Evolutionary conservation across 2,329 filamentous ascomycete genomes (phyloP), one percentile per base, ranked within the genome.

Genomic region (Neonectria hederae): DNA sequence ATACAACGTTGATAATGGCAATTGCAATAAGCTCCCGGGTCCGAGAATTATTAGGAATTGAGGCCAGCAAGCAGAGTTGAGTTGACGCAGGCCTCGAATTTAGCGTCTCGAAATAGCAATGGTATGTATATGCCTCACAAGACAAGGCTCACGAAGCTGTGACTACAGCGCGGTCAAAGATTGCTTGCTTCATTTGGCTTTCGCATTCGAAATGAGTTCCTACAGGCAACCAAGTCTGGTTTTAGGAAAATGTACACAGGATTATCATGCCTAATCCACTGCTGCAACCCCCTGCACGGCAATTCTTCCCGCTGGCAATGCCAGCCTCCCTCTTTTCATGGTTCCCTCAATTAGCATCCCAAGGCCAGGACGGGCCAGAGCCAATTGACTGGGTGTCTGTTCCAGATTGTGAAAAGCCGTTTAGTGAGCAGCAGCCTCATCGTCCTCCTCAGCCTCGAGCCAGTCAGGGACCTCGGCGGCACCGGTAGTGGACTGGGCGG

Each of bases 361-460:
- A 62, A 59, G 67, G 59, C 60, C 65, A 58, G 54, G 48, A 49
- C 49, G 28, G 32, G 30, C 49, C 62, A 53, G 26, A 62, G 58
- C 53, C 57, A 55, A 42, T 61, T 30, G 58, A 63, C 45, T 51
- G 52, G 56, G 42, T 24, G 28, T 65, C 42, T 59, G 57, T 60
- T 49, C 53, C 38, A 42, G 55, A 32, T 55, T 45, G 38, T 63
- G 26, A 55, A 28, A 55, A 61, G 49, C 19, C 55, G 63, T 72
- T 78, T 87, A 88, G 80, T 87, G 86, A 69, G 87, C 85, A 71
- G 78, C 85, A 70, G 77, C 77, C 62, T 78, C 77, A 59, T 83
- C 82, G 72, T 90, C 88, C 76, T 88, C 81, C 84, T 94, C 90
- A 79, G 93, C 90, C 81, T 94, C 93, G 74, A 97, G 92, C 93